Base-by-base conservation (phyloP, 2,329 filamentous ascomycete genomes). In the Colletotrichum neosansevieriae region DNA sequence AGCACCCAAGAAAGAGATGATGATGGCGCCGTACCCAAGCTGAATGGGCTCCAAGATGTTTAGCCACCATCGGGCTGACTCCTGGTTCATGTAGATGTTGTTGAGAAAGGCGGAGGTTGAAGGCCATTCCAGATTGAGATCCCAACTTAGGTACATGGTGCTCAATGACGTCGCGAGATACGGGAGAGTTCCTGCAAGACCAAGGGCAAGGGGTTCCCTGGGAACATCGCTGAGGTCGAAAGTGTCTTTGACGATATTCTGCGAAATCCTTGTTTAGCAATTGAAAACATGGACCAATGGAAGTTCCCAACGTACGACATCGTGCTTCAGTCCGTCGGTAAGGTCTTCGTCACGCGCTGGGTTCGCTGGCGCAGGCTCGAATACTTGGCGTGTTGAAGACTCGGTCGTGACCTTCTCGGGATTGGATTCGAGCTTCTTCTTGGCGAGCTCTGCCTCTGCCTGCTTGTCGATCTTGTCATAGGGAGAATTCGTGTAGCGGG, bases 1-100 rank as follows among this genome's bases (percentile, higher is more conserved):
- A 38, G 94, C 94, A 50, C 95, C 95, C 1, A 98, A 88, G 85
- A 97, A 98, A 32, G 94, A 97, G 74, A 97, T 92, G 74, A 97
- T 96, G 66, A 97, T 89, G 54, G 94, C 95, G 63, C 95, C 94
- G 74, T 97, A 97, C 67, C 94, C 94, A 62, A 98, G 87, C 80
- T 98, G 95, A 60, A 98, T 82, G 12, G 94, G 94, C 81, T 97
- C 94, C 34, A 97, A 84, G 15, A 94, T 78, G 72, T 91, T 86
- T 10, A 98, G 85, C 63, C 94, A 83, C 24, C 92, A 81, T 69
- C 90, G 88, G 2, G 94, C 94, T 3, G 88, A 91, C 57, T 94
- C 88, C 57, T 89, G 89, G 71, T 85, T 88, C 72, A 97, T 79
- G 67, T 94, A 76, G 62, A 89, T 81, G 65, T 83, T 88, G 76